Conservation (phyloP, 495 filamentous ascomycete species). For the Parathielavia hyrcaniae region DNA sequence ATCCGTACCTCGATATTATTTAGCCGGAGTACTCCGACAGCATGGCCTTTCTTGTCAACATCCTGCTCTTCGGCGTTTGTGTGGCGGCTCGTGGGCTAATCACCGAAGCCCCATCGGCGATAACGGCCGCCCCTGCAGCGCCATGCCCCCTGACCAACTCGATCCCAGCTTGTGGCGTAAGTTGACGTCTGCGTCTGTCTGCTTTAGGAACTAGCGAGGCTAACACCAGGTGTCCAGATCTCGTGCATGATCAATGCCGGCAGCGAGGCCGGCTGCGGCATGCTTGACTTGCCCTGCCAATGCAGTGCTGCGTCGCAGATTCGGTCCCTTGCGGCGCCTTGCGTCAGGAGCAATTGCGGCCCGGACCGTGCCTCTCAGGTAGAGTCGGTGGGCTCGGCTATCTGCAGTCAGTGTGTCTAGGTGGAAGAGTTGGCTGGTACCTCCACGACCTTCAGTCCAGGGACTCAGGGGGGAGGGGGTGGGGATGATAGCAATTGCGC, state of each 20-base stretch:
- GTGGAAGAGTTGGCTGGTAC: background rate
- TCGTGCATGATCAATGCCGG: background rate
- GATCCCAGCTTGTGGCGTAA: slow-evolving; percentile 16
- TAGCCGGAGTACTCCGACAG: too few species aligned
- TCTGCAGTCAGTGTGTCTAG: slow-evolving; percentile 9
- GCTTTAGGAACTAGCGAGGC: background rate
- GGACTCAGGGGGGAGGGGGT: too few species aligned
- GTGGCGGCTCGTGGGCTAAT: slow-evolving; percentile 3
- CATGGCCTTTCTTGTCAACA: background rate
- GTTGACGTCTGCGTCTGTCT: too few species aligned
- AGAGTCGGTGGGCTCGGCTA: background rate
- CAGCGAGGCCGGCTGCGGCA: background rate
- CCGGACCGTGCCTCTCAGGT: background rate
- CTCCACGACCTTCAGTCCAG: too few species aligned
- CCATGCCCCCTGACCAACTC: slow-evolving; percentile 7
- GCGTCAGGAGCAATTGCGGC: background rate
- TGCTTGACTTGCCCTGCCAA: slow-evolving; percentile 4
- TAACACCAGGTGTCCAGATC: background rate
- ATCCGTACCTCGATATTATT: too few species aligned
- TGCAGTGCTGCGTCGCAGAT: background rate
- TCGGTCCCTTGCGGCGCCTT: background rate
- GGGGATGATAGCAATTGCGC: too few species aligned
- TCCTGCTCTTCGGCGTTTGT: slow-evolving; percentile 3
- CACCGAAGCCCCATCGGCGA: slow-evolving; percentile 4
- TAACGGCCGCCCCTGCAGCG: background rate